Conservation (phyloP, 1,139 yeast species). For the Kodamaea plutei region DNA sequence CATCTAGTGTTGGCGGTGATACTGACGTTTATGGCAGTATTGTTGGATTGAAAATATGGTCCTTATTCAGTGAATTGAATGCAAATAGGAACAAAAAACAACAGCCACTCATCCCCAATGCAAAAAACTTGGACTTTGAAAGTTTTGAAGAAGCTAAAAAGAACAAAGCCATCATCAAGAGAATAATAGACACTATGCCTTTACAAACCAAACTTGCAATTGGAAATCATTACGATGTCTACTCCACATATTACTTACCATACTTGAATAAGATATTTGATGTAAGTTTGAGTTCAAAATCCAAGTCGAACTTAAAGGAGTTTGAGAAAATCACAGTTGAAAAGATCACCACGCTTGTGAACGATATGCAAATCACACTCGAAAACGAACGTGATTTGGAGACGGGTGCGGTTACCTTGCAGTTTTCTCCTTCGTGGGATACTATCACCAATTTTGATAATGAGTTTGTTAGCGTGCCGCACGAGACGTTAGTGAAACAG, state of each 20-base stretch:
- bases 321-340: conserved; percentile 26
- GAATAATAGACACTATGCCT: conserved; percentile 28
- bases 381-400: conserved; percentile 35
- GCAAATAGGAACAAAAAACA: conserved; percentile 25
- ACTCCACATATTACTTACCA: conserved; percentile 39
- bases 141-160: conserved; percentile 27
- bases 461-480: conserved; percentile 16
- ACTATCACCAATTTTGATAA: conserved; percentile 25
- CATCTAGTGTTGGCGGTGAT: conserved; percentile 28
- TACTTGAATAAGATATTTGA: conserved; percentile 42
- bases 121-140: conserved; percentile 44
- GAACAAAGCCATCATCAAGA: conserved; percentile 26
- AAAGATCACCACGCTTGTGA: conserved; percentile 26
- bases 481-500: conserved; percentile 16
- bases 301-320: conserved; percentile 21
- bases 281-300: conserved; percentile 31
- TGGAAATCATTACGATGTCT: conserved; percentile 30
- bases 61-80: conserved; percentile 60
- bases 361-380: conserved; percentile 25
- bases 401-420: conserved; percentile 27
- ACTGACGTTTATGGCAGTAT: conserved; percentile 52
- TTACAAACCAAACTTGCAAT: conserved; percentile 22
- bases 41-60: conserved; percentile 61
- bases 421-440: conserved; percentile 37
- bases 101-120: conserved; percentile 31